A percentile compares a stretch with the other conserved stretches of the same genome.
Evolutionary conservation across 495 filamentous ascomycete genomes (phyloP).

Genomic region (Hypoxylon perforatum): DNA sequence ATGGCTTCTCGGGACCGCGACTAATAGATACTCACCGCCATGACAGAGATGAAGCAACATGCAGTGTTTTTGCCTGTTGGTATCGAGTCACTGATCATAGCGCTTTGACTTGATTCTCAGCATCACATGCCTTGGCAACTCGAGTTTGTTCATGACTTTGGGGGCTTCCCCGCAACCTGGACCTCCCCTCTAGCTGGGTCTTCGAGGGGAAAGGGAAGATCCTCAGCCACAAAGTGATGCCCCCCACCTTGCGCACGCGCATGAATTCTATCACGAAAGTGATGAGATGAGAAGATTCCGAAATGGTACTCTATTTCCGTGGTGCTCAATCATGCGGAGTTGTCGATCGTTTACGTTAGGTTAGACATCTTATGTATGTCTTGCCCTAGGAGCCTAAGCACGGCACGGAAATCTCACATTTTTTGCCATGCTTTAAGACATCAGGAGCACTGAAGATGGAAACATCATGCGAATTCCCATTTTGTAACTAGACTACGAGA

Average conservation of each 20-base stretch:
- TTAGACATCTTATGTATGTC: too few relatives aligned
- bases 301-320: constrained; percentile 18
- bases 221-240: constrained; percentile 5
- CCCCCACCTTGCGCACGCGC: constrained; percentile 21
- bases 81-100: constrained; percentile 10
- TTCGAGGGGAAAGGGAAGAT: constrained; percentile 1
- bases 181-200: constrained; percentile 1
- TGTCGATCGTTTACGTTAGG: background rate
- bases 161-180: constrained; percentile 17
- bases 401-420: too few relatives aligned
- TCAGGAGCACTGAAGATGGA: too few relatives aligned
- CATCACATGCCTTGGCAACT: constrained; percentile 13
- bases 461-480: too few relatives aligned
- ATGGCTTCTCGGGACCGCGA: constrained; percentile 11
- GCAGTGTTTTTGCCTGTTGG: too few relatives aligned
- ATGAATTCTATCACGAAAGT: constrained; percentile 10
- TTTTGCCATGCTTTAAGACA: too few relatives aligned
- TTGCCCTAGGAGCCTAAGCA: too few relatives aligned
- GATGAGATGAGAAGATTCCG: constrained; percentile 20
- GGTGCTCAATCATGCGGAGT: constrained; percentile 8
- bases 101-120: constrained; percentile 19
- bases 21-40: too few relatives aligned
- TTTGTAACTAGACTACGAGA: too few relatives aligned
- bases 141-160: constrained; percentile 3
- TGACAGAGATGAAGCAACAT: constrained; percentile 1